phyloP scores from a whole-genome alignment of 139 green algal species.

The Chlorella sp. region DNA sequence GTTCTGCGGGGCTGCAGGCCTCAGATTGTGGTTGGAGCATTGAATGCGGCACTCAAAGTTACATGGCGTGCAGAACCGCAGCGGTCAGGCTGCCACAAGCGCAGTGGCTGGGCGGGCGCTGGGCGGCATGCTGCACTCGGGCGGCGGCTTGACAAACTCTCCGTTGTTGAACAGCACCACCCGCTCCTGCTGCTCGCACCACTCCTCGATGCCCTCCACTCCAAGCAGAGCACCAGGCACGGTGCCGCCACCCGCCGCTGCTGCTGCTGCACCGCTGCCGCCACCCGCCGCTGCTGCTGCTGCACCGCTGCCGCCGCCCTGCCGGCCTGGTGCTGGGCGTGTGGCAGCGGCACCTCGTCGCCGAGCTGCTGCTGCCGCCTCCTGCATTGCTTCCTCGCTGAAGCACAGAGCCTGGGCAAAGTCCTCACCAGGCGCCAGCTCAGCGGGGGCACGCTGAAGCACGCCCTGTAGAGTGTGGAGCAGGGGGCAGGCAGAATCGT shows the following conservation, averaged over 20 bases:
- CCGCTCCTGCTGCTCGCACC: conserved; percentile 25
- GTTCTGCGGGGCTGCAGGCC: no score
- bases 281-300: background rate
- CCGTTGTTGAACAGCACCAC: conserved; percentile 33
- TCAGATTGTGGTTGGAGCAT: no score
- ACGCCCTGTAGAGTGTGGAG: conserved; percentile 12
- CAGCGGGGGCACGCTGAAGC: conserved; percentile 24
- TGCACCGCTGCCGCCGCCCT: background rate
- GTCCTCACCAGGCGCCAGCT: background rate
- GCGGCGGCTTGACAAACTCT: background rate
- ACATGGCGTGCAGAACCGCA: no score
- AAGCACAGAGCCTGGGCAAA: conserved; percentile 33
- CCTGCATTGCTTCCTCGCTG: conserved; percentile 27
- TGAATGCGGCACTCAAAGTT: no score
- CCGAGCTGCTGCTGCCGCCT: conserved; percentile 5
- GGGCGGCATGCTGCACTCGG: background rate
- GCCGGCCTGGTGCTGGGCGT: background rate
- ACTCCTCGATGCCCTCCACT: conserved; percentile 24
- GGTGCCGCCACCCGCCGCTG: background rate
- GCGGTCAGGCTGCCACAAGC: background rate
- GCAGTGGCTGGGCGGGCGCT: background rate
- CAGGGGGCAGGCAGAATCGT: no score
- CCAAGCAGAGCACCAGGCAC: background rate
- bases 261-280: no score
- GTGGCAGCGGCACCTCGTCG: background rate